Evolutionary conservation across 208 protist species (phyloP), one percentile per base, ranked within the genome.

Genomic region (Herpetomonas tarakana): DNA sequence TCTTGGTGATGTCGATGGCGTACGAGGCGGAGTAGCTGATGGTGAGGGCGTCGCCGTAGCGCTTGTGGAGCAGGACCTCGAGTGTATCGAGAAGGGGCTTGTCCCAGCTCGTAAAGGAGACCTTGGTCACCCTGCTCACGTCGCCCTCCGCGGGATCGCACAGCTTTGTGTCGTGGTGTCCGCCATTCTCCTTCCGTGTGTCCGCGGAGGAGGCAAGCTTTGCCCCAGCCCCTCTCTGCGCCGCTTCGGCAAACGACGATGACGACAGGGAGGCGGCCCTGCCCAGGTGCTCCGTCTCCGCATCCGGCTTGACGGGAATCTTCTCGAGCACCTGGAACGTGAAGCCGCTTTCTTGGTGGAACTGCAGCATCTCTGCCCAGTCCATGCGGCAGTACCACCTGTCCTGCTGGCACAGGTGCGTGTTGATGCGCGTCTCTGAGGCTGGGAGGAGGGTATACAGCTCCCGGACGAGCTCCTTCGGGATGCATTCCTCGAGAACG

Each of bases 351-450:
- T 74, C 46, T 18, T 62, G 52, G 54, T 83, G 78, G 29, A 73
- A 74, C 50, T 64, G 39, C 22, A 86, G 64, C 83, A 90, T 76
- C 47, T 70, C 58, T 44, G 71, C 71, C 70, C 65, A 73, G 35
- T 81, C 65, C 53, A 69, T 65, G 21, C 81, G 57, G 0, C 69
- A 72, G 56, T 65, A 65, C 71, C 65, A 82, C 24, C 52, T 52
- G 39, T 62, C 63, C 21, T 65, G 46, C 52, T 68, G 69, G n/a
- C 61, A 74, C 1, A 73, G 54, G 52, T 83, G 72, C 21, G 54
- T 71, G 65, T 59, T 81, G 56, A 61, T 73, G 65, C 54, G 76
- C 2, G 62, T 67, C 35, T 67, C 62, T 2, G 52, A 54, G 18
- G 7, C 16, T 6, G 62, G 62, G 3, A 76, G 60, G 6, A 65